These are phyloP conservation scores for Aspergillus homomorphus DNA, from an alignment of 495 filamentous ascomycete species.

Conservation along the genomic window DNA sequence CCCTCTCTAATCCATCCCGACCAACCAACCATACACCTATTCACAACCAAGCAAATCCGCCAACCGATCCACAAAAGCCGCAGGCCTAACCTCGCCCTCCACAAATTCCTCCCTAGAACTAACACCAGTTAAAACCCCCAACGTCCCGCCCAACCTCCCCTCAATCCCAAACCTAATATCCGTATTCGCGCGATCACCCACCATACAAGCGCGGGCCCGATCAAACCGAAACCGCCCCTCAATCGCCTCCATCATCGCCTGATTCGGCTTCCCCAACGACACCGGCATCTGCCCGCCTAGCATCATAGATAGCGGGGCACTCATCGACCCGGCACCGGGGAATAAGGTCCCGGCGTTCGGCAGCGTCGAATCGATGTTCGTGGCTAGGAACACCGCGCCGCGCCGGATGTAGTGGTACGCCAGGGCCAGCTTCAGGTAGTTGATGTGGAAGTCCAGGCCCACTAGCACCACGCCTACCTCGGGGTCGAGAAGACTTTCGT, in stretches of 20 bases:
- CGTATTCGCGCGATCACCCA: conserved; percentile 90
- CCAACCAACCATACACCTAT: not conserved
- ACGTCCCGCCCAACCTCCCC: conserved; percentile 83
- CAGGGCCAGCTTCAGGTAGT: conserved; percentile 83
- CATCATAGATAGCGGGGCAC: conserved; percentile 77
- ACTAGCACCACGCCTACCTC: conserved; percentile 86
- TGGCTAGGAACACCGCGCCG: conserved; percentile 88
- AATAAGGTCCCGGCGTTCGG: conserved; percentile 78
- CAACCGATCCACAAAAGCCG: conserved; percentile 77
- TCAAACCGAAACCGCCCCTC: conserved; percentile 93
- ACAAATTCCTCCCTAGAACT: conserved; percentile 76
- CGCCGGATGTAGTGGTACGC: conserved; percentile 80
- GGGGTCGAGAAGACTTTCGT: conserved; percentile 66
- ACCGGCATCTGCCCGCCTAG: conserved; percentile 58
- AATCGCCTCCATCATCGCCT: conserved; percentile 99
- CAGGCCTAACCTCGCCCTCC: conserved; percentile 65
- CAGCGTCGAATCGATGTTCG: conserved; percentile 85
- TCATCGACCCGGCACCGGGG: conserved; percentile 84
- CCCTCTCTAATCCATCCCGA: not conserved
- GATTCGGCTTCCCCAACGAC: conserved; percentile 87
- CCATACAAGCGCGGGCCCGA: conserved; percentile 84
- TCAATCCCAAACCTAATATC: conserved; percentile 96
- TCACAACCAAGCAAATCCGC: conserved; percentile 61
- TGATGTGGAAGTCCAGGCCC: conserved; percentile 88
- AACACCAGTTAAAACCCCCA: conserved; percentile 90